A percentile compares a stretch with the other conserved stretches of the same genome.
phyloP scores from a whole-genome alignment of 345 rosid genomes.

The Salix dunnii region DNA sequence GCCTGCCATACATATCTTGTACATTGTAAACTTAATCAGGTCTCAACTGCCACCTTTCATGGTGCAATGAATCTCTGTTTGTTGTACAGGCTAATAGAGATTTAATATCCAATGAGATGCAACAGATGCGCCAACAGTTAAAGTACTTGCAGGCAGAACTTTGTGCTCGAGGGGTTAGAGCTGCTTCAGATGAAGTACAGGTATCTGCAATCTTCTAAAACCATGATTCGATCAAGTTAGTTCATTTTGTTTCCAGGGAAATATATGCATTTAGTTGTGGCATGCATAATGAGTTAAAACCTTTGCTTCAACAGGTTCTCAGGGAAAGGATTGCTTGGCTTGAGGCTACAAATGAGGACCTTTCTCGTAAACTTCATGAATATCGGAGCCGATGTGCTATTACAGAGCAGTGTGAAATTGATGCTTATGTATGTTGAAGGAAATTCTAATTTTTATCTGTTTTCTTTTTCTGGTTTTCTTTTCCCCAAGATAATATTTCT shows the following conservation, averaged over 20 bases:
- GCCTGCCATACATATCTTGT: background rate
- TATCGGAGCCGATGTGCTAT: conserved; percentile 62
- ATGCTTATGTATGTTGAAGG: conserved; percentile 58
- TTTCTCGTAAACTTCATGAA: conserved; percentile 83
- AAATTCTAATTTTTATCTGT: background rate
- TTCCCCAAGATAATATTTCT: background rate
- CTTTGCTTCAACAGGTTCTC: conserved; percentile 46
- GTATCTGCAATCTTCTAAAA: conserved; percentile 27
- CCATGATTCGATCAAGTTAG: too few species aligned
- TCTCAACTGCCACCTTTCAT: background rate
- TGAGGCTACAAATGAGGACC: conserved; percentile 89
- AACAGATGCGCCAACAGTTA: conserved; percentile 91
- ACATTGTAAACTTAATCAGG: background rate
- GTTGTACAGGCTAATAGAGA: conserved; percentile 76
- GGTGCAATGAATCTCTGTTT: background rate
- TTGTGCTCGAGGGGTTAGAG: conserved; percentile 72
- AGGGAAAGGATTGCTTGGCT: conserved; percentile 91
- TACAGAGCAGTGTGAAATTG: conserved; percentile 58
- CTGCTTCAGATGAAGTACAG: conserved; percentile 78
- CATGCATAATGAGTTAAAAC: background rate
- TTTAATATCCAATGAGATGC: conserved; percentile 88
- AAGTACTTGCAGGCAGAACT: conserved; percentile 96
- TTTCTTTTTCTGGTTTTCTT: background rate
- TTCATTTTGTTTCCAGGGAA: too few species aligned
- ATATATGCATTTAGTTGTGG: too few species aligned